phyloP scores from a whole-genome alignment of 2,329 filamentous ascomycete species.

The Lasiodiplodia hormozganensis region DNA sequence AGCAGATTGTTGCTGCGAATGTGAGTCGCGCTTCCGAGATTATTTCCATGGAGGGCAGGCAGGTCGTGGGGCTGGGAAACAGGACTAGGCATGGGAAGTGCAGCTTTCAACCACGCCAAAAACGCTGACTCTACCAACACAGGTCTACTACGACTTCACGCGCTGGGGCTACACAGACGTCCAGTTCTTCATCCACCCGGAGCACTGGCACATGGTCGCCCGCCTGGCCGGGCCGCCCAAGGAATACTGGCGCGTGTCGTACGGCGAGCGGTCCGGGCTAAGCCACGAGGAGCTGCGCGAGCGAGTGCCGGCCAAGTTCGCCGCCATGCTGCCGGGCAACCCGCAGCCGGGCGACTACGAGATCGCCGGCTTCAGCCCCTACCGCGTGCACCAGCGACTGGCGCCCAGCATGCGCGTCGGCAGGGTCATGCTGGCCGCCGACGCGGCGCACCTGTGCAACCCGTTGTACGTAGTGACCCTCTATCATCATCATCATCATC shows the following conservation, averaged over 20 bases:
- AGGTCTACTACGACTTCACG: slow-evolving; percentile 66
- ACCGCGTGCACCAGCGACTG: slow-evolving; percentile 68
- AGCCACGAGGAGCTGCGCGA: slow-evolving; percentile 60
- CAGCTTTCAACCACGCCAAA: no score
- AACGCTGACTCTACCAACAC: neutral
- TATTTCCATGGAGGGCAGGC: neutral
- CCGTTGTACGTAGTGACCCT: slow-evolving; percentile 47
- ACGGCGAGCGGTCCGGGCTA: slow-evolving; percentile 64
- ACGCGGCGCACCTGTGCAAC: slow-evolving; percentile 67
- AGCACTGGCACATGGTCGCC: slow-evolving; percentile 69
- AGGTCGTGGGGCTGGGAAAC: no score
- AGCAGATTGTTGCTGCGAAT: slow-evolving; percentile 69
- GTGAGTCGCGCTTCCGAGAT: slow-evolving; percentile 43
- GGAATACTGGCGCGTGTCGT: slow-evolving; percentile 69
- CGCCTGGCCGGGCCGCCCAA: slow-evolving; percentile 56
- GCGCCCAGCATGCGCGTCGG: slow-evolving; percentile 65
- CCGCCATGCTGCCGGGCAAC: slow-evolving; percentile 64
- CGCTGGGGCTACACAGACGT: slow-evolving; percentile 62
- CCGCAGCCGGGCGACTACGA: slow-evolving; percentile 66
- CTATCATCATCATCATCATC: neutral
- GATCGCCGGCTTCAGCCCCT: slow-evolving; percentile 64
- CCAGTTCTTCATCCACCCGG: slow-evolving; percentile 68
- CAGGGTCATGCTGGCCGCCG: slow-evolving; percentile 63
- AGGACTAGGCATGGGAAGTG: neutral
- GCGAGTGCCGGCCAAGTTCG: slow-evolving; percentile 63